Evolutionary conservation across 805 yeast genomes (phyloP).

Genomic region (Clavispora asparagi): DNA sequence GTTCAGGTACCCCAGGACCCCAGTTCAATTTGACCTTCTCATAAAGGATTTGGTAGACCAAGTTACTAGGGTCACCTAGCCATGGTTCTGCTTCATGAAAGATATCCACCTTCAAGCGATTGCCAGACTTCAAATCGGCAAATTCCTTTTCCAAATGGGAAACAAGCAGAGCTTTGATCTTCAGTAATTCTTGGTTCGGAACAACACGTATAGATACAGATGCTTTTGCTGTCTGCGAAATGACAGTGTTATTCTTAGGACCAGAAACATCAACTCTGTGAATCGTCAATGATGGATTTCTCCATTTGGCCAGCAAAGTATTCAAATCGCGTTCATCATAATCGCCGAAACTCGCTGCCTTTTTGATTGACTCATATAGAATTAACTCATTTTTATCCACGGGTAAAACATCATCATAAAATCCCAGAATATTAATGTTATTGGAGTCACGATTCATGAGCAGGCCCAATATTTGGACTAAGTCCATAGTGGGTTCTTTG

Average conservation of each 20-base stretch:
- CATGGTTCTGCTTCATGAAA: slow-evolving; percentile 92
- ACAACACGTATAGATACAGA: slow-evolving; percentile 80
- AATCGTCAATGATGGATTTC: slow-evolving; percentile 81
- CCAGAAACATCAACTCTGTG: slow-evolving; percentile 86
- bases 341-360: slow-evolving; percentile 19
- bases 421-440: slow-evolving; percentile 58
- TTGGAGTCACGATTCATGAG: slow-evolving; percentile 44
- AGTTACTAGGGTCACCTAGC: slow-evolving; percentile 82
- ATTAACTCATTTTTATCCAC: slow-evolving; percentile 52
- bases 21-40: slow-evolving; percentile 64
- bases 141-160: slow-evolving; percentile 45
- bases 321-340: slow-evolving; percentile 33
- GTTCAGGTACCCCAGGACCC: slow-evolving; percentile 54
- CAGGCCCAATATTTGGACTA: slow-evolving; percentile 65
- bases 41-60: slow-evolving; percentile 63
- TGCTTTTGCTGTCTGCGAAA: slow-evolving; percentile 76
- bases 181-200: slow-evolving; percentile 73
- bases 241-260: slow-evolving; percentile 83
- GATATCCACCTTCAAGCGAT: slow-evolving; percentile 55
- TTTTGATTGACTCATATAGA: slow-evolving; percentile 56
- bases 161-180: slow-evolving; percentile 48
- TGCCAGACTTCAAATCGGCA: slow-evolving; percentile 48
- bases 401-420: slow-evolving; percentile 62
- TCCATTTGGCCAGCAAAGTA: slow-evolving; percentile 76
- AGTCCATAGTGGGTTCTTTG: slow-evolving; percentile 84